Percentiles rank a stretch among this genome's conserved stretches.
Evolutionary conservation across 1,139 yeast species (phyloP).

Genomic region (Maudiozyma humilis): DNA sequence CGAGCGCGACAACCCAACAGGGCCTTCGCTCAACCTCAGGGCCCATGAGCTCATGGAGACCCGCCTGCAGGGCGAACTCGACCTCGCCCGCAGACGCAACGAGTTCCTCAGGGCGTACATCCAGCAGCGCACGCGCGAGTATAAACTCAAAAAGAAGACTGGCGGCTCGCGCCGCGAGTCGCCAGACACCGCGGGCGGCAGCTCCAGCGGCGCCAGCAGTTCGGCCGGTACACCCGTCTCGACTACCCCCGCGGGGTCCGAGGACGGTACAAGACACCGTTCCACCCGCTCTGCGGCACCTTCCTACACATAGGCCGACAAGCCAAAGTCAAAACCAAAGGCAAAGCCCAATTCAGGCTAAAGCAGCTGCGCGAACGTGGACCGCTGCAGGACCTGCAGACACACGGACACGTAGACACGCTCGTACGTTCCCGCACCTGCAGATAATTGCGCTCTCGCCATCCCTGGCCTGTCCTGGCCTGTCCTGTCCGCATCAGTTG

Average conservation of each 20-base stretch:
- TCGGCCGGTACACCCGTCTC: conserved; percentile 6
- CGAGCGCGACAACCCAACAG: conserved; percentile 12
- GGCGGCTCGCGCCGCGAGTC: too few species aligned
- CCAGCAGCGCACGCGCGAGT: conserved; percentile 13
- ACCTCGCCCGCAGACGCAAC: conserved; percentile 13
- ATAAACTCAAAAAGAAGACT: conserved; percentile 6
- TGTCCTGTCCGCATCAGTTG: neutral
- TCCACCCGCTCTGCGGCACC: conserved; percentile 23
- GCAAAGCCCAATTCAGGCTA: neutral
- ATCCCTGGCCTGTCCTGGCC: too few species aligned
- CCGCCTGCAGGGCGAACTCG: conserved; percentile 11
- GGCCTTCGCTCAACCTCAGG: conserved; percentile 9
- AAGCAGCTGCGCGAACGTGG: too few species aligned
- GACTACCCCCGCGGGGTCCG: conserved; percentile 3
- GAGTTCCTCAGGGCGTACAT: conserved; percentile 20
- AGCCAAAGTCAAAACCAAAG: neutral
- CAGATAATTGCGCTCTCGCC: neutral
- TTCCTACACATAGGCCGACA: conserved; percentile 15
- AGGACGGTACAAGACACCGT: conserved; percentile 11
- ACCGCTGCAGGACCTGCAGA: too few species aligned
- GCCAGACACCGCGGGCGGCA: too few species aligned
- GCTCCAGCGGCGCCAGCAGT: conserved; percentile 4
- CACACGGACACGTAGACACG: too few species aligned
- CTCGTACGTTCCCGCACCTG: too few species aligned
- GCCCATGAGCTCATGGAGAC: conserved; percentile 6